These are phyloP conservation scores for Teratosphaeriaceae sp. DNA, from an alignment of 2,329 filamentous ascomycete genomes.

Conservation along the genomic window DNA sequence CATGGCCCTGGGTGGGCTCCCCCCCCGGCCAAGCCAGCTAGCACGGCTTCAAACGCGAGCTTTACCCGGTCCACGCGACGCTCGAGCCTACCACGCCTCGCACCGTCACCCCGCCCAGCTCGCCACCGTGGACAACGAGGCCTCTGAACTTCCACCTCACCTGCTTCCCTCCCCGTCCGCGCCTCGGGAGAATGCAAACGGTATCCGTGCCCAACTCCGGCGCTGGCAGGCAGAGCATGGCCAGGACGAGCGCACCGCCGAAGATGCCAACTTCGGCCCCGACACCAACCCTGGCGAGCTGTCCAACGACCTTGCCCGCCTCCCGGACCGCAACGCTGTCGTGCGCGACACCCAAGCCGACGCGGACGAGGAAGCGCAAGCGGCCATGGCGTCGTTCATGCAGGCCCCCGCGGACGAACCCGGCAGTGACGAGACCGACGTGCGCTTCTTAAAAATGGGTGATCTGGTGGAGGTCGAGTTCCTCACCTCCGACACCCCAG, in stretches of 20 bases:
- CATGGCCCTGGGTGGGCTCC: no score
- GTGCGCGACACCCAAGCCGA: slow-evolving; percentile 14
- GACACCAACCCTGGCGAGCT: slow-evolving; percentile 4
- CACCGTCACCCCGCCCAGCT: neutral
- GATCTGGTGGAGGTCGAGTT: slow-evolving; percentile 44
- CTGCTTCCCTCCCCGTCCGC: neutral
- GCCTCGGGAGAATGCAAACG: slow-evolving; percentile 11
- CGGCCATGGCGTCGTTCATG: slow-evolving; percentile 15
- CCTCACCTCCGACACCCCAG: slow-evolving; percentile 26
- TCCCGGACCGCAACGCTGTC: slow-evolving; percentile 22
- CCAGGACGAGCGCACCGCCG: slow-evolving; percentile 8
- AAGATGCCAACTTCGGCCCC: slow-evolving; percentile 10
- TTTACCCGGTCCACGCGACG: neutral
- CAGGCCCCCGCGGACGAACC: slow-evolving; percentile 18
- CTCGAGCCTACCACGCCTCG: slow-evolving; percentile 1
- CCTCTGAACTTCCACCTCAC: neutral
- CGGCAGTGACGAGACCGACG: slow-evolving; percentile 30
- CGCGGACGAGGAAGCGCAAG: slow-evolving; percentile 19
- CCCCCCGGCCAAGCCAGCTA: no score
- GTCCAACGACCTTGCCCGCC: slow-evolving; percentile 24
- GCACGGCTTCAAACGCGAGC: no score
- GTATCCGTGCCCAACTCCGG: slow-evolving; percentile 31
- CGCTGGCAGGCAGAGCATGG: slow-evolving; percentile 40
- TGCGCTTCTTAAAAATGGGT: slow-evolving; percentile 35
- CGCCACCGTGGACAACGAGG: neutral